Percentiles rank a stretch among this genome's conserved stretches.
Conservation (phyloP, 179 eudicot species). For the Patellifolia procumbens region DNA sequence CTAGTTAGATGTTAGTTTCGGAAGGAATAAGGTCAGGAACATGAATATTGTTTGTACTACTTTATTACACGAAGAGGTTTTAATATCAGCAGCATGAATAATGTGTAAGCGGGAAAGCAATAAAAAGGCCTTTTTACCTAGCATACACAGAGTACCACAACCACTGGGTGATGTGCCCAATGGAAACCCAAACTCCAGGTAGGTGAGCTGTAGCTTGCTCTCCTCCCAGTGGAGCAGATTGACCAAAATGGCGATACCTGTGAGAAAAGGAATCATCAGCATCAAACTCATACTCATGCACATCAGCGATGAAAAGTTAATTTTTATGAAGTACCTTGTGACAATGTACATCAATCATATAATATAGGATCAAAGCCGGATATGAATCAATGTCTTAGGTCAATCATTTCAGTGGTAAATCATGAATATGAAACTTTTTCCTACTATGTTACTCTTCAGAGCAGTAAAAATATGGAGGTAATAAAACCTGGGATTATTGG, state of each 20-base stretch:
- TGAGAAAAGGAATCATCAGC: background rate
- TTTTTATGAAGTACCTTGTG: background rate
- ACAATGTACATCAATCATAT: background rate
- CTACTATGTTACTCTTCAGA: background rate
- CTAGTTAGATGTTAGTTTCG: conserved; percentile 68
- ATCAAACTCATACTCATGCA: background rate
- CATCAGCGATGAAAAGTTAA: too few relatives aligned
- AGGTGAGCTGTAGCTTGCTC: conserved; percentile 96
- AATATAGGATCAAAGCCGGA: too few relatives aligned
- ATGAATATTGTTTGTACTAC: background rate
- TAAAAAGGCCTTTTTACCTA: conserved; percentile 43
- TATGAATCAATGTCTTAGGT: background rate
- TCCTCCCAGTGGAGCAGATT: conserved; percentile 96
- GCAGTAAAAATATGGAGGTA: background rate
- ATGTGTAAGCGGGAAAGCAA: background rate
- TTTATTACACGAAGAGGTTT: background rate
- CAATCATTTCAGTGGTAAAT: background rate
- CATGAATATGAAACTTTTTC: too few relatives aligned
- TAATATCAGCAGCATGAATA: too few relatives aligned
- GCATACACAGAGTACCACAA: conserved; percentile 97
- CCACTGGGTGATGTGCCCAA: conserved; percentile 90
- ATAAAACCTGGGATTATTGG: background rate
- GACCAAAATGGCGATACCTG: conserved; percentile 88
- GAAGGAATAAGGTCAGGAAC: background rate
- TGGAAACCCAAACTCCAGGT: conserved; percentile 95